Conservation (phyloP, 352 stramenopile species). For the Phytophthora lateralis region DNA sequence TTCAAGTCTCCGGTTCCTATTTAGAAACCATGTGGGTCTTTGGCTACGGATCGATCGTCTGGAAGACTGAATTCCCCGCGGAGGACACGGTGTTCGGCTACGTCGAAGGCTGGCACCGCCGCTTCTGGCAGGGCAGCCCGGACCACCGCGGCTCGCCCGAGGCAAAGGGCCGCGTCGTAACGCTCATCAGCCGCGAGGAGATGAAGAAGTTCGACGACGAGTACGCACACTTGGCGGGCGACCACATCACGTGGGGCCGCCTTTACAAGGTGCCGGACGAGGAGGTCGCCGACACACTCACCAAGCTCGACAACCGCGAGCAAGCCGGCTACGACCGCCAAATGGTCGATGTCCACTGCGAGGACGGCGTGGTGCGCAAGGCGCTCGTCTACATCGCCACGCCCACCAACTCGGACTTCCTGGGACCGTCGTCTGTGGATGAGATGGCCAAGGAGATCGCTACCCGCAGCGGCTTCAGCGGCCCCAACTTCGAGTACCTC, state of each 20-base stretch:
- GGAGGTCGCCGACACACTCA: constrained; percentile 75
- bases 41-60: constrained; percentile 84
- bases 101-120: constrained; percentile 84
- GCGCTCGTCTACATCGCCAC: constrained; percentile 88
- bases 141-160: constrained; percentile 86
- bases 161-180: constrained; percentile 82
- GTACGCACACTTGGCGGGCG: constrained; percentile 60
- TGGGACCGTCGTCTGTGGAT: constrained; percentile 69
- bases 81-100: constrained; percentile 75
- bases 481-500: constrained; percentile 88
- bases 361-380: constrained; percentile 62
- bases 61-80: constrained; percentile 75
- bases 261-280: constrained; percentile 87
- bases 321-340: constrained; percentile 83
- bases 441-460: constrained; percentile 85
- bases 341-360: constrained; percentile 79
- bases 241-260: constrained; percentile 84
- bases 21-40: constrained; percentile 79
- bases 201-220: constrained; percentile 80
- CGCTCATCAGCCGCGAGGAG: constrained; percentile 80
- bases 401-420: constrained; percentile 83
- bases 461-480: constrained; percentile 68
- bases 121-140: constrained; percentile 90
- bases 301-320: constrained; percentile 86
- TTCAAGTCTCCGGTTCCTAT: background rate